A percentile compares a stretch with the other conserved stretches of the same genome.
Evolutionary conservation across 2,329 filamentous ascomycete genomes (phyloP).

Genomic region (Rutstroemia sp.): DNA sequence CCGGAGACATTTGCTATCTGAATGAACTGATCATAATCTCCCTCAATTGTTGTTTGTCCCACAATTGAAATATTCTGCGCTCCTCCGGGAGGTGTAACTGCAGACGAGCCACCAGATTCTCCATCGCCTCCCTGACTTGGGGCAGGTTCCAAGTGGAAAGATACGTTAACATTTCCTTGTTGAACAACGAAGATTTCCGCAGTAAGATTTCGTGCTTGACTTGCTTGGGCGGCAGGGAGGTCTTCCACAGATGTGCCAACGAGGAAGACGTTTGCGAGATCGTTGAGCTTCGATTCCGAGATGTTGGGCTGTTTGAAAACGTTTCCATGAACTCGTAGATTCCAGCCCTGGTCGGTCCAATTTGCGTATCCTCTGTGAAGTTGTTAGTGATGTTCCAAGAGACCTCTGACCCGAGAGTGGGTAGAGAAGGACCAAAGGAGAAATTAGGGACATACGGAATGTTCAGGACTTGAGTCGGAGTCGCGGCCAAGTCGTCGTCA

Average conservation of each 20-base stretch:
- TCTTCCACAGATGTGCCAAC: conserved; percentile 54
- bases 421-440: background rate
- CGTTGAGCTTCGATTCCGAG: conserved; percentile 54
- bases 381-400: conserved; percentile 8
- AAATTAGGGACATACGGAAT: conserved; percentile 41
- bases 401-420: background rate
- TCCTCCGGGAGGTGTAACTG: conserved; percentile 48
- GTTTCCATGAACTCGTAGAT: conserved; percentile 68
- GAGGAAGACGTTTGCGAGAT: conserved; percentile 64
- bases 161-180: conserved; percentile 56
- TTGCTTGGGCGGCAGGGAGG: conserved; percentile 51
- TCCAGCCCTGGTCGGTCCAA: conserved; percentile 73
- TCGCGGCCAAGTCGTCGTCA: conserved; percentile 49
- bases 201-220: conserved; percentile 67
- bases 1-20: conserved; percentile 52
- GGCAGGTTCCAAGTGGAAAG: conserved; percentile 54
- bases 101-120: conserved; percentile 41
- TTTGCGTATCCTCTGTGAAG: conserved; percentile 55
- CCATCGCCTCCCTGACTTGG: conserved; percentile 43
- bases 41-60: conserved; percentile 56
- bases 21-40: conserved; percentile 69
- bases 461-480: conserved; percentile 65
- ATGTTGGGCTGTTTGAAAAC: conserved; percentile 75
- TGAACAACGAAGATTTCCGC: conserved; percentile 69
- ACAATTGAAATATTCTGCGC: conserved; percentile 57